Evolutionary conservation across 1,284 basidiomycete species (phyloP), one percentile per base, ranked within the genome.

Genomic region (Bondarzewia mesenterica): DNA sequence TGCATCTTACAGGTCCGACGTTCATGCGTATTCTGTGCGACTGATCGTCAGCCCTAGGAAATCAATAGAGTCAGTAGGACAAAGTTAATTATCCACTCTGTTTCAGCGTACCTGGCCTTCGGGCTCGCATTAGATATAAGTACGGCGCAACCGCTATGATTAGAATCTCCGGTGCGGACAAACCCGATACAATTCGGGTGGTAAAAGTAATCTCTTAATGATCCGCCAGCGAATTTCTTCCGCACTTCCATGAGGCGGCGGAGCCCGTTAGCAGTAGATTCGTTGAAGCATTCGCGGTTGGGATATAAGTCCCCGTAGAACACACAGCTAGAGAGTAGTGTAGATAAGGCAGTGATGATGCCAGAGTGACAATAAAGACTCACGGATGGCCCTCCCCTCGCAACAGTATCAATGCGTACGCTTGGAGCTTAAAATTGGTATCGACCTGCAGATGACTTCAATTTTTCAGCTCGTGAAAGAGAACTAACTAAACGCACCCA

Each of bases 231-330:
- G 58, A 74, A 83, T 45, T 61, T 63, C 65, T 76, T 78, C 57
- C 87, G 80, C 35, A 71, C 76, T 41, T 70, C 62, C 27, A 89
- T 74, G 35, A 90, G 63, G 23, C 68, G 58, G 46, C 58, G 67
- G 40, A 89, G 66, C 40, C 73, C 73, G 27, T 57, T 60, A 4
- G 81, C 71, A 7, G 73, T 72, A n/a, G 61, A 60, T 50, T 72
- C 69, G 54, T 80, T 70, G 60, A 78, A 86, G 54, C 81, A 80
- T 60, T 84, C 80, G 36, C 68, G 56, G 56, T 86, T 84, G 0
- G 80, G 82, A 57, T 86, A 90, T 21, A 95, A 62, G 65, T 97
- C 94, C 7, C 93, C 93, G 54, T 92, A 92, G 67, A 97, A 97
- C 26, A 96, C 82, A 59, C 92, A 92, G 37, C 89, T 92, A 42